Percentiles rank a stretch among this genome's conserved stretches.
Evolutionary conservation across 352 stramenopile genomes (phyloP).

Genomic region (Phytophthora sp.): DNA sequence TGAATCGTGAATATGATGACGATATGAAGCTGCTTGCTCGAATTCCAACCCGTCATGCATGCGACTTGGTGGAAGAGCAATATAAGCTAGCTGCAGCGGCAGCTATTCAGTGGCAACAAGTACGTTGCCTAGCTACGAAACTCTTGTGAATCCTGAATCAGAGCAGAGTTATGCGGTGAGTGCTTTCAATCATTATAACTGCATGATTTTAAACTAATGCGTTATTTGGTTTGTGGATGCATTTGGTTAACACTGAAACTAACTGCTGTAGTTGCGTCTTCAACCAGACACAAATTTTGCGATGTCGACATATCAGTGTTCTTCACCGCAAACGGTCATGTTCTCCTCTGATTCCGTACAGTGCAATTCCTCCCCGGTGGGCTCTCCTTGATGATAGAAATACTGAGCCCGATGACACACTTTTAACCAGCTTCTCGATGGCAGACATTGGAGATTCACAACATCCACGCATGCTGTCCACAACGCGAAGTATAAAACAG

Average conservation of each 20-base stretch:
- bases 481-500: background rate
- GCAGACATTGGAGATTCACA: background rate
- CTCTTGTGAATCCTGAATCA: background rate
- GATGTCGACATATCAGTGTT: too few species aligned
- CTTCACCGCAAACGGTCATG: too few species aligned
- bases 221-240: too few species aligned
- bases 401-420: background rate
- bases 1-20: background rate
- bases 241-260: too few species aligned
- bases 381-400: background rate
- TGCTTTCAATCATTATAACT: too few species aligned
- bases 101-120: background rate
- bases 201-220: too few species aligned
- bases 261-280: too few species aligned
- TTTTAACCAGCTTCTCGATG: background rate
- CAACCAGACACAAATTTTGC: too few species aligned
- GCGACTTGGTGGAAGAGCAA: background rate
- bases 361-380: background rate
- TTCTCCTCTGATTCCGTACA: background rate
- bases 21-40: background rate
- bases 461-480: too few species aligned
- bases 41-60: background rate
- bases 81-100: background rate
- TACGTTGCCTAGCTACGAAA: background rate
- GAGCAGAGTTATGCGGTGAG: background rate